phyloP scores from a whole-genome alignment of 2,329 filamentous ascomycete genomes.

The Alternaria conjuncta region DNA sequence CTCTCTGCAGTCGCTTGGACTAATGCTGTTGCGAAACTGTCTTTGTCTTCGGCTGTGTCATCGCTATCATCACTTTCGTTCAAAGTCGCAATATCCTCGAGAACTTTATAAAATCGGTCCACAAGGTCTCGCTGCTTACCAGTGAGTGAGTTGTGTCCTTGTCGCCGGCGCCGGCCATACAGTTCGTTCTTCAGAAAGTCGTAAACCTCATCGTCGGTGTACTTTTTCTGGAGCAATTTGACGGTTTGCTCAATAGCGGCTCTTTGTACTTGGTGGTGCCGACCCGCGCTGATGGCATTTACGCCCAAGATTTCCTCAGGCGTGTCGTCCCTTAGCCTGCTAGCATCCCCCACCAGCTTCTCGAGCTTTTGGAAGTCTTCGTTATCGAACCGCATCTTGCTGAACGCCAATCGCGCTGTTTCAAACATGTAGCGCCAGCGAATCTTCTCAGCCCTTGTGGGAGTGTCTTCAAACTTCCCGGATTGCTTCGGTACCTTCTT shows the following conservation, averaged over 20 bases:
- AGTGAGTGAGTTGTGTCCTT: not conserved
- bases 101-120: not conserved
- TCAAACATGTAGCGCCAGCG: constrained; percentile 30
- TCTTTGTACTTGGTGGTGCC: not conserved
- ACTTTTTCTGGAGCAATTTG: not conserved
- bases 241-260: constrained; percentile 5
- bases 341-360: not conserved
- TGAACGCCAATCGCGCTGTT: constrained; percentile 24
- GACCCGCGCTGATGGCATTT: not conserved
- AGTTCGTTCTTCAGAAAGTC: constrained; percentile 1
- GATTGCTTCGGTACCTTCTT: not conserved
- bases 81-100: not conserved
- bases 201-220: not conserved
- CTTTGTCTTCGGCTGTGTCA: not conserved
- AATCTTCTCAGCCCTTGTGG: not conserved
- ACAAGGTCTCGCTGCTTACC: not conserved
- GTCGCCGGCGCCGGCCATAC: not conserved
- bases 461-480: not conserved
- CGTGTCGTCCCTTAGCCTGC: not conserved
- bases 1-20: not conserved
- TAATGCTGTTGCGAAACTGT: not conserved
- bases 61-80: not conserved
- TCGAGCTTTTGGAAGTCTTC: constrained; percentile 2
- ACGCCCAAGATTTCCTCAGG: not conserved
- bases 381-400: constrained; percentile 16